phyloP scores from a whole-genome alignment of 2,329 filamentous ascomycete genomes.

The Fusarium goolgardi region DNA sequence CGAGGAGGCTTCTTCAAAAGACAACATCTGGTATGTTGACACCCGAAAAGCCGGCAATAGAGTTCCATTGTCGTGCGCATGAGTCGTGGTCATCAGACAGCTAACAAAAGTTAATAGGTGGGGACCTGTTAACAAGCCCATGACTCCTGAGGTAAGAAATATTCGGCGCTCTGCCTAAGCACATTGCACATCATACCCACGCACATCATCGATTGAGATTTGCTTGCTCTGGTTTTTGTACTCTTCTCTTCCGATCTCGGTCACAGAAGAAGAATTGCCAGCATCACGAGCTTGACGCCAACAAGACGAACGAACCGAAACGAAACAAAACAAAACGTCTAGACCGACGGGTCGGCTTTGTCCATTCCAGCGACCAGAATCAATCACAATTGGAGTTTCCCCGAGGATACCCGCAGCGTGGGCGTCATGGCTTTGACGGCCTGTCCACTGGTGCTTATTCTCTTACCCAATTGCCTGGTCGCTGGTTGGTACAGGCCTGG shows the following conservation, averaged over 20 bases:
- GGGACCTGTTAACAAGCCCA: slow-evolving; percentile 99
- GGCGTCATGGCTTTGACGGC: slow-evolving; percentile 43
- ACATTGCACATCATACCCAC: slow-evolving; percentile 5
- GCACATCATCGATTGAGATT: slow-evolving; percentile 13
- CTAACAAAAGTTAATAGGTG: slow-evolving; percentile 65
- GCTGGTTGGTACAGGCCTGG: slow-evolving; percentile 46
- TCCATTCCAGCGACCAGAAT: slow-evolving; percentile 40
- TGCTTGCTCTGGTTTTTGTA: slow-evolving; percentile 16
- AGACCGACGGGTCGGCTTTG: slow-evolving; percentile 33
- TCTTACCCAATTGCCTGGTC: slow-evolving; percentile 47
- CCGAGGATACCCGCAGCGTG: slow-evolving; percentile 46
- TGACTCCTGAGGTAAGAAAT: slow-evolving; percentile 84
- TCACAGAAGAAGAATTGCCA: slow-evolving; percentile 22
- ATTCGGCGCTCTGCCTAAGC: slow-evolving; percentile 20
- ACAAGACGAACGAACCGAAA: slow-evolving; percentile 9
- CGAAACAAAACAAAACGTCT: slow-evolving; percentile 1
- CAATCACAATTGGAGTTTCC: slow-evolving; percentile 33
- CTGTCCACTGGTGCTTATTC: slow-evolving; percentile 46
- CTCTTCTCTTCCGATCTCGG: slow-evolving; percentile 11
- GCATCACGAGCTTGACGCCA: slow-evolving; percentile 35
- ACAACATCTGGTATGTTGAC: slow-evolving; percentile 80
- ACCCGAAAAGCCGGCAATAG: slow-evolving; percentile 22
- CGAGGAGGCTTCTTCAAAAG: slow-evolving; percentile 87
- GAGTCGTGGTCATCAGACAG: slow-evolving; percentile 36
- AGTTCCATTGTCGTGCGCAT: slow-evolving; percentile 22